Percentiles rank a stretch among this genome's conserved stretches.
Conservation (phyloP, 192 early-diverging fungal species). For the Allomyces arbusculus region DNA sequence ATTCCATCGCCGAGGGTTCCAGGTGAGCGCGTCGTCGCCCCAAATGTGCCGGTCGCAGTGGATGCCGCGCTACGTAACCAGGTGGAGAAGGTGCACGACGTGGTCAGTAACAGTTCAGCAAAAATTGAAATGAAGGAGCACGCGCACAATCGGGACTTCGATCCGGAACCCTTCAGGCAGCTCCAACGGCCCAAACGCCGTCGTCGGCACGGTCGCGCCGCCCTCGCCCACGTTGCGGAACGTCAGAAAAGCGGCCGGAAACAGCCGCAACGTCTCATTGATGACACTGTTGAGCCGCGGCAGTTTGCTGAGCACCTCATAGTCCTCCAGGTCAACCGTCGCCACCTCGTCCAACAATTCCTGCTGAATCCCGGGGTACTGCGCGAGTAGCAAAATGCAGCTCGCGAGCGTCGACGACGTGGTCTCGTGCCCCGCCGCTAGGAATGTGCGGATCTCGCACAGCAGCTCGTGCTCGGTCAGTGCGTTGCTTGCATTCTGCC, state of each 20-base stretch:
- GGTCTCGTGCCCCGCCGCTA: not conserved
- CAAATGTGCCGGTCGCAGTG: too few species aligned
- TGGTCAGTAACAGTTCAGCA: too few species aligned
- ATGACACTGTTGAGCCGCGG: not conserved
- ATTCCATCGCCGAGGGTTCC: too few species aligned
- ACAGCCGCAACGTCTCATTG: not conserved
- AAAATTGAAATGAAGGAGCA: too few species aligned
- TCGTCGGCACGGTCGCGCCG: too few species aligned
- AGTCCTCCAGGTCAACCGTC: not conserved
- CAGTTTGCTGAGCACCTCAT: not conserved
- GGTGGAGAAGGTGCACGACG: too few species aligned
- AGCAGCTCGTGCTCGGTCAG: not conserved
- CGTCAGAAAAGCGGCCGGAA: not conserved
- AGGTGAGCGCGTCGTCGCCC: too few species aligned
- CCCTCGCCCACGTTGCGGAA: too few species aligned
- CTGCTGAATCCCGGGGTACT: not conserved
- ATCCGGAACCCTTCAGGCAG: too few species aligned
- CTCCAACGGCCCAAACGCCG: too few species aligned
- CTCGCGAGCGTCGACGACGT: not conserved
- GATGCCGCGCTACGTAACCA: too few species aligned
- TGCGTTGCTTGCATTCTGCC: not conserved
- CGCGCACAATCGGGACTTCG: too few species aligned
- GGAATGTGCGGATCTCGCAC: not conserved
- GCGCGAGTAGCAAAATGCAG: not conserved
- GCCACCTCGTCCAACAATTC: not conserved